Evolutionary conservation across 2,329 filamentous ascomycete genomes (phyloP), one percentile per base, ranked within the genome.

Genomic region (Xylaria sp.): DNA sequence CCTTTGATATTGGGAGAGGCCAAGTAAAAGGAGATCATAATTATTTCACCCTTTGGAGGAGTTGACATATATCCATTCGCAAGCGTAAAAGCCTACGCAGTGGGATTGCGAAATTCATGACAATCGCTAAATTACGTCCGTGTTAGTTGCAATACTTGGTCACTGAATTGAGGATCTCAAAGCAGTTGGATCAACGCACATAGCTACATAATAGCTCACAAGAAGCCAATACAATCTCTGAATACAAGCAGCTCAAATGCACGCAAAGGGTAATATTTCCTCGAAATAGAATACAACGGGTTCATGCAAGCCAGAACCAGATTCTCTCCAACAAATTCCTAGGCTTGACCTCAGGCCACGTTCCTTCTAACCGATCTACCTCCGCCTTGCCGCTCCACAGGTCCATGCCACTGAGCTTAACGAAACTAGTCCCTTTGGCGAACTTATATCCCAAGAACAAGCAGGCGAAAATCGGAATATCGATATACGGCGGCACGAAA

Each of bases 401-500:
- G 47, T 74, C 72, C 71, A 76, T 74, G 8, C 74, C 71, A 3
- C 63, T 55, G 1, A 73, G 38, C 44, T 66, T 65, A 2, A 75
- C 71, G 39, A 74, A 63, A 54, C 79, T 84, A 0, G 85, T 87
- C 64, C 76, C 78, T 70, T 88, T 86, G 48, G 84, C 62, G 7
- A 89, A 38, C 69, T 92, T 91, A 79, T 89, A 91, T 2, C 82
- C 82, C 0, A 84, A 29, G 65, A 83, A 90, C 1, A 91, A 70
- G 1, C 79, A 60, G 0, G 84, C 79, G 63, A 90, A 90, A 29
- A 91, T 77, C 4, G 83, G 84, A 29, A 91, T 82, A 73, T 88
- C 88, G 55, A 87, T 83, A 65, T 91, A 91, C 0, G 75, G 74
- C 63, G 89, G 88, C 46, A 91, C 72, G 67, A 91, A 92, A 1